A percentile compares a stretch with the other conserved stretches of the same genome.
Evolutionary conservation across 2,329 filamentous ascomycete genomes (phyloP).

Genomic region (Neospermospora avenae): DNA sequence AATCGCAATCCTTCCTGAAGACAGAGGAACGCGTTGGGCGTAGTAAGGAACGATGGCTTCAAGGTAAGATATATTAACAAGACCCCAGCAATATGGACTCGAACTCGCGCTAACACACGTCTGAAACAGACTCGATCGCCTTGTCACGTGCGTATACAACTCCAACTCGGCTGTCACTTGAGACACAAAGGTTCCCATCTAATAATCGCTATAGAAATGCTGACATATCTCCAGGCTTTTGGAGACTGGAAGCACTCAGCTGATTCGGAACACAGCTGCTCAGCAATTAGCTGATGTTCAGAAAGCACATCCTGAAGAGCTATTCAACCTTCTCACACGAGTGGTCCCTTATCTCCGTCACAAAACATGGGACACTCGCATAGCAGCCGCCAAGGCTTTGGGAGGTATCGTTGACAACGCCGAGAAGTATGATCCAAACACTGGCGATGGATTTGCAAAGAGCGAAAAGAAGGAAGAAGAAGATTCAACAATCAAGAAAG

Average conservation of each 20-base stretch:
- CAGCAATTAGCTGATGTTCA: slow-evolving; percentile 97
- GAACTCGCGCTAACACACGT: slow-evolving; percentile 25
- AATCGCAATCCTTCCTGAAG: slow-evolving; percentile 12
- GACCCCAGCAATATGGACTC: background rate
- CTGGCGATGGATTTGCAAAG: slow-evolving; percentile 56
- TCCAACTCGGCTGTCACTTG: background rate
- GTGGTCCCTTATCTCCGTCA: slow-evolving; percentile 95
- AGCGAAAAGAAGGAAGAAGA: slow-evolving; percentile 60
- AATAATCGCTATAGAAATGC: background rate
- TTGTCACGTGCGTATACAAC: slow-evolving; percentile 82
- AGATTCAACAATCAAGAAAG: slow-evolving; percentile 48
- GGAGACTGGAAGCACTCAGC: slow-evolving; percentile 92
- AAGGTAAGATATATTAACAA: slow-evolving; percentile 30
- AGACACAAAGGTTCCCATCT: background rate
- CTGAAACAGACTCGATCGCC: slow-evolving; percentile 68
- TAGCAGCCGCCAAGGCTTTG: slow-evolving; percentile 88
- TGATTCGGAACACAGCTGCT: slow-evolving; percentile 95
- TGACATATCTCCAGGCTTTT: slow-evolving; percentile 62
- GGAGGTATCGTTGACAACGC: slow-evolving; percentile 92
- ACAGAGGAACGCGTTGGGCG: slow-evolving; percentile 27
- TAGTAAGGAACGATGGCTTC: slow-evolving; percentile 33
- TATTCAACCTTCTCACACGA: slow-evolving; percentile 90
- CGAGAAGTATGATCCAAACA: slow-evolving; percentile 82
- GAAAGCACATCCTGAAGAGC: slow-evolving; percentile 94
- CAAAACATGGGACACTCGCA: slow-evolving; percentile 95